Evolutionary conservation across 805 yeast genomes (phyloP).

Genomic region (Priceomyces haplophilus): DNA sequence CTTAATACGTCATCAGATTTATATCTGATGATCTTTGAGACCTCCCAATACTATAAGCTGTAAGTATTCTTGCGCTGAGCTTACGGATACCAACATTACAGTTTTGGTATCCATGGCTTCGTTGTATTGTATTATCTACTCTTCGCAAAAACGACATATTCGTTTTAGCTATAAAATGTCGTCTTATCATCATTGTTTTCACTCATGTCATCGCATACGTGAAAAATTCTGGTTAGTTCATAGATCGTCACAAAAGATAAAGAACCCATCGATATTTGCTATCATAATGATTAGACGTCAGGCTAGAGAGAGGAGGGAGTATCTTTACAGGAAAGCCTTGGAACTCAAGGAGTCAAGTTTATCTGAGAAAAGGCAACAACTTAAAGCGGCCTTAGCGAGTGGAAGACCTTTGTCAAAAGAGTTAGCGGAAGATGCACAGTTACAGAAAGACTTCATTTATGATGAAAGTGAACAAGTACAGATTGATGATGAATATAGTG

Average conservation of each 20-base stretch:
- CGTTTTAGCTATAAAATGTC: neutral
- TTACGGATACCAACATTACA: too few relatives aligned
- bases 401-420: conserved; percentile 92
- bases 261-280: neutral
- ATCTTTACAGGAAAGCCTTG: conserved; percentile 81
- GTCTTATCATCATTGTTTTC: neutral
- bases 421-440: conserved; percentile 76
- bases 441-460: conserved; percentile 78
- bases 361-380: conserved; percentile 80
- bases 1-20: too few relatives aligned
- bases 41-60: too few relatives aligned
- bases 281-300: conserved; percentile 70
- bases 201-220: neutral
- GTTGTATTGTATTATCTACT: neutral
- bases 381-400: conserved; percentile 83
- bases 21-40: too few relatives aligned
- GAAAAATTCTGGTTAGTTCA: neutral
- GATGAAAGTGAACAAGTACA: conserved; percentile 73
- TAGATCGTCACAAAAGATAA: neutral
- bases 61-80: too few relatives aligned
- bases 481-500: conserved; percentile 91
- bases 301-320: conserved; percentile 95
- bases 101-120: neutral
- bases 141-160: neutral
- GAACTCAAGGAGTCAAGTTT: conserved; percentile 86